These are phyloP conservation scores for Phialocephala subalpina DNA, from an alignment of 2,329 filamentous ascomycete species.

Conservation along the genomic window DNA sequence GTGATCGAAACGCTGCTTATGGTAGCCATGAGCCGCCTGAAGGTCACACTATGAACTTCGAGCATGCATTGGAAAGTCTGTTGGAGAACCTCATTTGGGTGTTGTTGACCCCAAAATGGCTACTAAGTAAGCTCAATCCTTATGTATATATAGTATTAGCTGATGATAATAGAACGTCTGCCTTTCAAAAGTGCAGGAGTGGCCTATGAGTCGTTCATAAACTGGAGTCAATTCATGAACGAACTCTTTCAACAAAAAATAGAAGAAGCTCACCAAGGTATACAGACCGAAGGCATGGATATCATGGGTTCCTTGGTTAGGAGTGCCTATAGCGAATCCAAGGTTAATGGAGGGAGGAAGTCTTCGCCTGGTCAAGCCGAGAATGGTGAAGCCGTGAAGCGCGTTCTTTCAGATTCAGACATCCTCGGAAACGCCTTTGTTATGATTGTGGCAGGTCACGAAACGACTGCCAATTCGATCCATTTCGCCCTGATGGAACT, in stretches of 20 bases:
- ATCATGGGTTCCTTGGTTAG: constrained; percentile 62
- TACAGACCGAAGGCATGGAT: constrained; percentile 57
- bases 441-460: constrained; percentile 78
- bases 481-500: constrained; percentile 76
- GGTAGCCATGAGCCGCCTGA: constrained; percentile 41
- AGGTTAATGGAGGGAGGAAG: constrained; percentile 41
- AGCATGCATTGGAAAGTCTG: constrained; percentile 59
- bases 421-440: constrained; percentile 78
- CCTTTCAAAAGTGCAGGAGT: constrained; percentile 54
- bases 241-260: constrained; percentile 63
- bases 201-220: constrained; percentile 55
- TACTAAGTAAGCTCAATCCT: constrained; percentile 50
- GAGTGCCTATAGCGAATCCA: constrained; percentile 47
- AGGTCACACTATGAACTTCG: constrained; percentile 62
- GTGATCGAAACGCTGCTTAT: constrained; percentile 54
- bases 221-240: constrained; percentile 70
- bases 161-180: constrained; percentile 43
- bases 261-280: constrained; percentile 49
- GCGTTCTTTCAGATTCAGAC: constrained; percentile 66
- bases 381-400: constrained; percentile 60
- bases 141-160: not conserved
- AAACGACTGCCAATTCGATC: constrained; percentile 79
- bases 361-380: constrained; percentile 50
- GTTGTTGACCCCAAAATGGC: constrained; percentile 58
- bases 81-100: constrained; percentile 62